These are phyloP conservation scores for Cordyceps javanica DNA, from an alignment of 2,329 filamentous ascomycete genomes.

Conservation along the genomic window DNA sequence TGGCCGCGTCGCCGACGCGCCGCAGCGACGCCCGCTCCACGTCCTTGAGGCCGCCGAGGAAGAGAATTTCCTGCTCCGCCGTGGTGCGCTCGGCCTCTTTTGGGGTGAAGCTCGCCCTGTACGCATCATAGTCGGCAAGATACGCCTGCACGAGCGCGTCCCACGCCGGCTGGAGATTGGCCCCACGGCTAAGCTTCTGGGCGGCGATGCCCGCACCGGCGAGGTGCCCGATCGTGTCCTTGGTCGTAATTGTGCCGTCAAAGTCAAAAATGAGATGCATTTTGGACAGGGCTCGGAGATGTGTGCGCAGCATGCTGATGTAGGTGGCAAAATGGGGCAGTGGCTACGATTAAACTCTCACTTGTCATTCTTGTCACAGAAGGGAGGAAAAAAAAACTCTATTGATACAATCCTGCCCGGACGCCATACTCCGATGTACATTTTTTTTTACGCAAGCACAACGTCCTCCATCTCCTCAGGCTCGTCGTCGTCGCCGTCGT, in stretches of 20 bases:
- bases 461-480: slow-evolving; percentile 77
- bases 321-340: not conserved
- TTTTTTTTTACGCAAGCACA: not conserved
- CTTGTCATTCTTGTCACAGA: not conserved
- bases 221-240: slow-evolving; percentile 47
- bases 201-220: slow-evolving; percentile 36
- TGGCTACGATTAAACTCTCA: not conserved
- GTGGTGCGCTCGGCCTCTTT: slow-evolving; percentile 26
- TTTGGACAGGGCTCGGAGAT: not conserved
- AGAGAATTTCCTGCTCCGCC: slow-evolving; percentile 35
- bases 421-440: slow-evolving; percentile 2
- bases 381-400: not conserved
- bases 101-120: slow-evolving; percentile 29
- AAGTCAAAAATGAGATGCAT: slow-evolving; percentile 51
- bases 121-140: slow-evolving; percentile 33
- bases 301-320: not conserved
- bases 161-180: slow-evolving; percentile 36
- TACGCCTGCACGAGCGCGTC: slow-evolving; percentile 40
- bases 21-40: slow-evolving; percentile 42
- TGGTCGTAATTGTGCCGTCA: slow-evolving; percentile 51
- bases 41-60: slow-evolving; percentile 31
- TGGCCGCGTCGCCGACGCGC: slow-evolving; percentile 34
- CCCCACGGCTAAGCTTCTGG: slow-evolving; percentile 21
- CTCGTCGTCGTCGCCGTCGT: slow-evolving; percentile 61
- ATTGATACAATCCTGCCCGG: not conserved